Evolutionary conservation across 2,329 filamentous ascomycete species (phyloP), one percentile per base, ranked within the genome.

Genomic region (Keithomyces neogunnii): DNA sequence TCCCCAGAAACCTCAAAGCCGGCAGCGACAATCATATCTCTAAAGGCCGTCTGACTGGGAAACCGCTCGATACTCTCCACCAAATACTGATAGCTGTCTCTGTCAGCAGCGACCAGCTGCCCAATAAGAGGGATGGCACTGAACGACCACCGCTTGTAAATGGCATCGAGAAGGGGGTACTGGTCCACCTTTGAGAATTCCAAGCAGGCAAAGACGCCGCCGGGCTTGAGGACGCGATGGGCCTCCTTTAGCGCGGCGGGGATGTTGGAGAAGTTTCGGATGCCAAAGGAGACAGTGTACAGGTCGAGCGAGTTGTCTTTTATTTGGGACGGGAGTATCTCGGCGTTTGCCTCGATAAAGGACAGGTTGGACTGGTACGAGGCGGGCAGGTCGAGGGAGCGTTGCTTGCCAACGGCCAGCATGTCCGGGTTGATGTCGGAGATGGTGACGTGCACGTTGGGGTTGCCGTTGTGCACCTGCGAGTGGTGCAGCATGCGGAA

Each of bases 31-130:
- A 95, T 93, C 88, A 95, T 90, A 35, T 81, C 77, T 57, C 85
- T 80, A 64, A 95, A 99, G 58, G 89, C 83, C 49, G 83, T 78
- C 73, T 99, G 95, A 59, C 75, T 85, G 0, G 93, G 95, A 66
- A 97, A 97, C 46, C 81, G 76, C 71, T 96, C 91, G 68, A 99
- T 99, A 69, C 91, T 96, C 77, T 99, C 93, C 8, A 99, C 93
- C 8, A 99, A 77, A 70, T 99, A 99, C 75, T 99, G 93, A 69
- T 99, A 99, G 66, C 89, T 96, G 63, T 95, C 92, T 51, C 92
- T 78, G 66, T 99, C 95, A 5, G 89, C 89, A 2, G 93, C 92
- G 13, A 99, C 91, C 54, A 99, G 66, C 72, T 99, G 92, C 3
- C 93, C 95, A 63, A 99, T 96, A 59, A 99, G 69, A 0, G 93